Conservation (phyloP, 352 stramenopile genomes). For the Phytophthora quininea region DNA sequence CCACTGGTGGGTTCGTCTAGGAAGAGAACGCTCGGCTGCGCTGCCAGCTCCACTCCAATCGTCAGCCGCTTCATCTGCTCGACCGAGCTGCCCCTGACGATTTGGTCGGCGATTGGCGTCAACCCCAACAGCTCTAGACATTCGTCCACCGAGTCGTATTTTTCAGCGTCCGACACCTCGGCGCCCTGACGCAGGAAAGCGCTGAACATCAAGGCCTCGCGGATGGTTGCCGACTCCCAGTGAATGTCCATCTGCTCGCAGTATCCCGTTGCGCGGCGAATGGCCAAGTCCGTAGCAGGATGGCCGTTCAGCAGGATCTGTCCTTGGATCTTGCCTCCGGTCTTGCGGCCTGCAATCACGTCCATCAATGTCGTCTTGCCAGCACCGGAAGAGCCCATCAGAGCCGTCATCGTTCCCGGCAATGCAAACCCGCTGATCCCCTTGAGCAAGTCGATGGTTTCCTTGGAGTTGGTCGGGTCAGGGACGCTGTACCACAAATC, state of each 20-base stretch:
- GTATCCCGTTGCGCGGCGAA: constrained; percentile 30
- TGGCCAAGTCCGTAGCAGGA: constrained; percentile 40
- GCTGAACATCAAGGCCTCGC: constrained; percentile 44
- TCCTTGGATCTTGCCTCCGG: constrained; percentile 81
- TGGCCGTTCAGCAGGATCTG: constrained; percentile 92
- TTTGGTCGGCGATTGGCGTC: constrained; percentile 36
- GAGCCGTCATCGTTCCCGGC: constrained; percentile 61
- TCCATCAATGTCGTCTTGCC: constrained; percentile 97
- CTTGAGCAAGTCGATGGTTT: constrained; percentile 55
- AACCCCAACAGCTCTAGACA: constrained; percentile 38
- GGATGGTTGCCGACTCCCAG: constrained; percentile 26
- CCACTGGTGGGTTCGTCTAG: constrained; percentile 22
- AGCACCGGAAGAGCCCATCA: constrained; percentile 80
- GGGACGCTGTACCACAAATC: constrained; percentile 29
- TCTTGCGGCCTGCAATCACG: constrained; percentile 94
- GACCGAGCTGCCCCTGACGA: constrained; percentile 31
- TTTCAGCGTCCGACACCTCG: no score
- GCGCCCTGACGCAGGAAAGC: no score
- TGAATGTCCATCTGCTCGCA: constrained; percentile 50
- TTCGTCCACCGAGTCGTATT: constrained; percentile 7
- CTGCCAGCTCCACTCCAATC: constrained; percentile 15
- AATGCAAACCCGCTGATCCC: constrained; percentile 55
- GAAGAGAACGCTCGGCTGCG: constrained; percentile 20
- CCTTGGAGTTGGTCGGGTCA: constrained; percentile 16
- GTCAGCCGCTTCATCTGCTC: neutral